Conservation (phyloP, 140 eudicot species). For the Anethum foeniculum region DNA sequence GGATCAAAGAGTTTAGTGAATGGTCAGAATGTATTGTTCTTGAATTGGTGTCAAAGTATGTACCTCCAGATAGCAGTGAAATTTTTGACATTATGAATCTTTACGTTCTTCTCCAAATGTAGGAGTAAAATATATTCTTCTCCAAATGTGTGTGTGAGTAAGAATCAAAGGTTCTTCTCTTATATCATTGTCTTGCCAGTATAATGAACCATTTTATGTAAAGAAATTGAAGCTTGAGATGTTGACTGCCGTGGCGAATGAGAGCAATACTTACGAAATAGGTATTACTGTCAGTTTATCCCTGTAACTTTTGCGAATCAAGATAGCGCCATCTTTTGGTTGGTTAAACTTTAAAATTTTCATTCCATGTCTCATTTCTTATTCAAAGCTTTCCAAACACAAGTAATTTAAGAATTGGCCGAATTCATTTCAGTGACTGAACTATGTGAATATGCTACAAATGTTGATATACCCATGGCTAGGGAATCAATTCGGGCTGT, state of each 20-base stretch:
- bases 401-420: constrained; percentile 10
- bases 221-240: constrained; percentile 95
- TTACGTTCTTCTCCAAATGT: too few species aligned
- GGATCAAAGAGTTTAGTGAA: constrained; percentile 91
- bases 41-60: constrained; percentile 84
- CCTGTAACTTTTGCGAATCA: neutral
- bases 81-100: constrained; percentile 98
- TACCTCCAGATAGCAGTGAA: constrained; percentile 82
- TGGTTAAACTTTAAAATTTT: too few species aligned
- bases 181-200: too few species aligned
- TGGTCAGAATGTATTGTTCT: constrained; percentile 97
- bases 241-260: constrained; percentile 96
- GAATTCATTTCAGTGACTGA: constrained; percentile 63
- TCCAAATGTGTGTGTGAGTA: too few species aligned
- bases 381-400: constrained; percentile 4
- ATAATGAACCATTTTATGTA: constrained; percentile 91
- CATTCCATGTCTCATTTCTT: constrained; percentile 3
- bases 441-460: constrained; percentile 95
- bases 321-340: neutral
- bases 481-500: constrained; percentile 98
- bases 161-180: too few species aligned
- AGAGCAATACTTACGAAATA: constrained; percentile 91
- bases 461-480: constrained; percentile 97
- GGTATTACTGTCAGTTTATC: constrained; percentile 30
- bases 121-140: too few species aligned